Evolutionary conservation across 1,139 yeast genomes (phyloP).

Genomic region (Magnusiomyces tetraspermus): DNA sequence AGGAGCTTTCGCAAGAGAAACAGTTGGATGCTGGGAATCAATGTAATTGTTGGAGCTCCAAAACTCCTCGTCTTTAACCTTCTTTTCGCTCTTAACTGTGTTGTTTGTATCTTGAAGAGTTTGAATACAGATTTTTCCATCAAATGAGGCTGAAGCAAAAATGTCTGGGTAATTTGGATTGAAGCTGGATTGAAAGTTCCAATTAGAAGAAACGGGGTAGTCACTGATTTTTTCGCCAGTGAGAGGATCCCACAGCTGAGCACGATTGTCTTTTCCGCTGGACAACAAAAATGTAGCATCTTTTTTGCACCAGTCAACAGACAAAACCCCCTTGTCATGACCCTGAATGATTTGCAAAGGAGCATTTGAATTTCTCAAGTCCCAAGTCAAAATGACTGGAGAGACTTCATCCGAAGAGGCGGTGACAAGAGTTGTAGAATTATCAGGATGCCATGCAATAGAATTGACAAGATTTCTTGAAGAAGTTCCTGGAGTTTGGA

Average conservation of each 20-base stretch:
- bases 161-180: slow-evolving; percentile 84
- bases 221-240: slow-evolving; percentile 64
- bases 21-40: slow-evolving; percentile 61
- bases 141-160: slow-evolving; percentile 89
- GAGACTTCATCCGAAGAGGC: slow-evolving; percentile 76
- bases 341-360: slow-evolving; percentile 73
- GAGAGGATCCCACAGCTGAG: slow-evolving; percentile 83
- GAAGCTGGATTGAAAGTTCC: slow-evolving; percentile 85
- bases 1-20: slow-evolving; percentile 72
- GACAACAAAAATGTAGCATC: slow-evolving; percentile 74
- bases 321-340: slow-evolving; percentile 79
- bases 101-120: slow-evolving; percentile 66
- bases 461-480: slow-evolving; percentile 38
- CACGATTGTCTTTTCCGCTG: slow-evolving; percentile 85
- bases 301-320: slow-evolving; percentile 86
- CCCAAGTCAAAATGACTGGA: slow-evolving; percentile 90
- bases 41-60: slow-evolving; percentile 68
- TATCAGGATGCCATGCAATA: slow-evolving; percentile 74
- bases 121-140: slow-evolving; percentile 76
- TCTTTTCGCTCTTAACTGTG: slow-evolving; percentile 17
- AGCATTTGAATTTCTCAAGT: slow-evolving; percentile 81
- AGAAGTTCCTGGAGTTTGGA: slow-evolving; percentile 61
- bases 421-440: slow-evolving; percentile 76
- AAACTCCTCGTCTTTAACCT: slow-evolving; percentile 43
- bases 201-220: slow-evolving; percentile 85